Conservation (phyloP, 176 grass and related monocot species). For the Ensete ventricosum region DNA sequence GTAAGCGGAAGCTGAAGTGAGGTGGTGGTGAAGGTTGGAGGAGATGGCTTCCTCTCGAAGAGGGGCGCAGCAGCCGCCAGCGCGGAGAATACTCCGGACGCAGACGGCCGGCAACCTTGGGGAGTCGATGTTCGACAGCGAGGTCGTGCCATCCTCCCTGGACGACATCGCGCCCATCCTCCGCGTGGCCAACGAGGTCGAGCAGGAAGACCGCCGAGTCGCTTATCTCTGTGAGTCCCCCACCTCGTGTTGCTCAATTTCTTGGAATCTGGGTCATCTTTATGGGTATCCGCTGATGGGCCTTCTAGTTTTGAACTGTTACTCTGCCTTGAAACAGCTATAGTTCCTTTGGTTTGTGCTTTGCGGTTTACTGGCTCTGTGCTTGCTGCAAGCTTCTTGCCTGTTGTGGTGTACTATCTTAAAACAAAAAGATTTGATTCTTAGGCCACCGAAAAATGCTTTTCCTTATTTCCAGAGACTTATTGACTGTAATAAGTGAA, state of each 20-base stretch:
- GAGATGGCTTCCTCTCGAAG: slow-evolving; percentile 22
- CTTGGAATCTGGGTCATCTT: neutral
- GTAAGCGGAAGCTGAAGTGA: neutral
- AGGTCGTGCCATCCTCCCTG: slow-evolving; percentile 84
- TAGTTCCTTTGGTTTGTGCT: too few species aligned
- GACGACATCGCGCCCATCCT: slow-evolving; percentile 80
- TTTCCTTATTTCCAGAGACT: neutral
- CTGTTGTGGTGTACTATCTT: neutral
- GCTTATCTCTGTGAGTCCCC: slow-evolving; percentile 81
- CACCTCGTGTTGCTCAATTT: neutral
- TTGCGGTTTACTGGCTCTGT: too few species aligned
- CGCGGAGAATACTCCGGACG: slow-evolving; percentile 50
- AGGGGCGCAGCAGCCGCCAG: slow-evolving; percentile 21
- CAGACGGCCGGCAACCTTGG: slow-evolving; percentile 76
- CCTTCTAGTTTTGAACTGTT: too few species aligned
- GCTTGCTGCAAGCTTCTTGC: neutral
- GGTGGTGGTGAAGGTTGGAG: neutral
- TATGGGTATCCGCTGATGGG: neutral
- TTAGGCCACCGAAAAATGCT: neutral
- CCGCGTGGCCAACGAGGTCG: slow-evolving; percentile 87
- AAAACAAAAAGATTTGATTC: too few species aligned
- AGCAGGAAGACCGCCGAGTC: slow-evolving; percentile 44
- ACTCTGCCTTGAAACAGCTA: too few species aligned
- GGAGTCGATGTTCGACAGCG: slow-evolving; percentile 76
- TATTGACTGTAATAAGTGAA: neutral